Percentiles rank a stretch among this genome's conserved stretches.
Conservation (phyloP, 768 basidiomycete species). For the Sutorius australiensis region DNA sequence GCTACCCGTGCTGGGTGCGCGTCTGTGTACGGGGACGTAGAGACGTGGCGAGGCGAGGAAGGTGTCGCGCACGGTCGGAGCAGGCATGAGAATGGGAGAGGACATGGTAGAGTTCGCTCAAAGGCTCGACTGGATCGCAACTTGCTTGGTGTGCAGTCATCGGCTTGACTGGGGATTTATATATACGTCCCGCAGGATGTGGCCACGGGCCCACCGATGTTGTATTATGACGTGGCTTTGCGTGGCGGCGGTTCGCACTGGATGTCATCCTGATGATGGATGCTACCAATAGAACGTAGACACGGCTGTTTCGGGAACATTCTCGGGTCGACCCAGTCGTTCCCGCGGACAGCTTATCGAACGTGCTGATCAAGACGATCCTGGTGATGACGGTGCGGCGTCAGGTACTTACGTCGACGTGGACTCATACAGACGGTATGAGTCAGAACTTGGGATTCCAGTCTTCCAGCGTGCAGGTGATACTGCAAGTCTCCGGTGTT, state of each 20-base stretch:
- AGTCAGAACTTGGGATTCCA: too few relatives aligned
- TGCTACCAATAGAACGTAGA: not conserved
- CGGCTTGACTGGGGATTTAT: not conserved
- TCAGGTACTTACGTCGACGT: too few relatives aligned
- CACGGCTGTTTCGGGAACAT: not conserved
- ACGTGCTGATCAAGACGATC: too few relatives aligned
- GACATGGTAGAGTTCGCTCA: constrained; percentile 19
- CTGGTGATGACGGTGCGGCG: too few relatives aligned
- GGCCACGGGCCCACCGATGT: not conserved
- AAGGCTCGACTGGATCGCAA: too few relatives aligned
- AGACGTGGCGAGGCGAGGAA: constrained; percentile 11
- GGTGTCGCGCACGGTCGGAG: constrained; percentile 2
- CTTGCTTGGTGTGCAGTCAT: too few relatives aligned
- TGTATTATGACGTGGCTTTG: not conserved
- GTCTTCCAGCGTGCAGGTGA: too few relatives aligned
- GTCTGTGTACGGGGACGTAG: constrained; percentile 43
- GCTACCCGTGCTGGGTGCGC: constrained; percentile 13
- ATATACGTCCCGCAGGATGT: not conserved
- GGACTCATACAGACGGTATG: too few relatives aligned
- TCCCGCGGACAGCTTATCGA: not conserved
- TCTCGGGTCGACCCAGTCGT: not conserved
- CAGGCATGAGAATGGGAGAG: constrained; percentile 18
- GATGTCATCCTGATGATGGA: not conserved
- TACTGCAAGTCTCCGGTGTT: too few relatives aligned
- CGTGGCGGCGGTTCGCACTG: not conserved